Evolutionary conservation across 306 rosid species (phyloP).

Genomic region (Acacia crassicarpa): DNA sequence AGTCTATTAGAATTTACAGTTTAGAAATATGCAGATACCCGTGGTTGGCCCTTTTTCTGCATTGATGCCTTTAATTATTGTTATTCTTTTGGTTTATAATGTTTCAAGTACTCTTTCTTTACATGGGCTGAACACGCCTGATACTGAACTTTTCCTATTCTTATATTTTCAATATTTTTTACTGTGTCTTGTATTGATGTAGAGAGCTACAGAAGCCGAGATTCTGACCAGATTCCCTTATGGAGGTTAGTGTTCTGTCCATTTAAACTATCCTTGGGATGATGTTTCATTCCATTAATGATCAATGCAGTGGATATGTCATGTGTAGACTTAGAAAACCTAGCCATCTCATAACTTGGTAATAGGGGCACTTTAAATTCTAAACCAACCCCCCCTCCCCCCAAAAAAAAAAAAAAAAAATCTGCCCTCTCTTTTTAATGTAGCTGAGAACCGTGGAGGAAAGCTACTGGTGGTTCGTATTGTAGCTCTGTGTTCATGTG

Average conservation of each 20-base stretch:
- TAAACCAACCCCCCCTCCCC: background rate
- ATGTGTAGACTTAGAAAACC: background rate
- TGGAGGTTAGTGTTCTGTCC: constrained; percentile 63
- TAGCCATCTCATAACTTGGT: constrained; percentile 16
- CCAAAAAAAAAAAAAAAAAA: too few relatives aligned
- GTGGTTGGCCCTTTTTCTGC: constrained; percentile 11
- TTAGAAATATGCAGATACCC: constrained; percentile 20
- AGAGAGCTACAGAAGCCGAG: constrained; percentile 97
- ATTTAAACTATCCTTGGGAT: constrained; percentile 3
- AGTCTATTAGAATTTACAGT: background rate
- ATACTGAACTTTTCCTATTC: constrained; percentile 18
- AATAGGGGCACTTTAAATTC: constrained; percentile 1
- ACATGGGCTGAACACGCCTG: background rate
- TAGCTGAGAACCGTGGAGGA: background rate
- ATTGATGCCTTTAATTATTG: background rate
- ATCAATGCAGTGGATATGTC: background rate
- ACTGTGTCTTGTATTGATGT: constrained; percentile 32
- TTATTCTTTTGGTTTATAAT: background rate
- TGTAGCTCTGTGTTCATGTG: background rate
- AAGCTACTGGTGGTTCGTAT: constrained; percentile 8
- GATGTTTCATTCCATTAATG: background rate
- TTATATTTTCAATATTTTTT: constrained; percentile 29
- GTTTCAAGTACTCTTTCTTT: constrained; percentile 11
- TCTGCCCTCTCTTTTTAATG: background rate
- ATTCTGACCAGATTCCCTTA: constrained; percentile 69